phyloP scores from a whole-genome alignment of 805 yeast species.

The Candida adriatica region DNA sequence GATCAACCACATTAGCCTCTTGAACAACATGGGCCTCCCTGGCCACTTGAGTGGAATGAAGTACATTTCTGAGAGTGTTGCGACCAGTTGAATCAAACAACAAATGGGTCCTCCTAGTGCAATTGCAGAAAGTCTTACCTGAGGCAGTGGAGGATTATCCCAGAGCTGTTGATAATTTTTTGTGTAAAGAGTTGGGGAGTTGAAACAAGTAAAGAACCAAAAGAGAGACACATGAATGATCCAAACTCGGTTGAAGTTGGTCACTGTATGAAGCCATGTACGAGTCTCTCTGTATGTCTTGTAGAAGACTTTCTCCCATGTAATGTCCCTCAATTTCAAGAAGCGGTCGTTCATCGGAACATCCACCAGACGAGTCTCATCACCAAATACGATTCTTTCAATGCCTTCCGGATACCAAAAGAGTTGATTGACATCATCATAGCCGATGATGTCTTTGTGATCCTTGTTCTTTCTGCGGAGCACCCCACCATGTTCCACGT shows the following conservation, averaged over 20 bases:
- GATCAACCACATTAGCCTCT: slow-evolving; percentile 38
- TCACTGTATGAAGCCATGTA: slow-evolving; percentile 68
- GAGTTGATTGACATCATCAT: slow-evolving; percentile 83
- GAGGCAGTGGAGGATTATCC: slow-evolving; percentile 56
- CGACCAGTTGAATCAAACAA: slow-evolving; percentile 47
- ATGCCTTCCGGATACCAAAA: slow-evolving; percentile 82
- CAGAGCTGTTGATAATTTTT: slow-evolving; percentile 42
- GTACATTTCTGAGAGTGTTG: slow-evolving; percentile 48
- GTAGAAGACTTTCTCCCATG: slow-evolving; percentile 61
- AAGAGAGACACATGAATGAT: slow-evolving; percentile 65
- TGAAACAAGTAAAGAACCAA: slow-evolving; percentile 73
- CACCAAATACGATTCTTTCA: slow-evolving; percentile 43
- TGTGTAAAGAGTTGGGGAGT: slow-evolving; percentile 66
- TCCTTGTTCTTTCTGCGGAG: slow-evolving; percentile 47
- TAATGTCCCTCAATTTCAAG: slow-evolving; percentile 39
- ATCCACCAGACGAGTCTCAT: slow-evolving; percentile 42
- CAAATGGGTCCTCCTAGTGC: slow-evolving; percentile 66
- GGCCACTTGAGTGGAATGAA: slow-evolving; percentile 72
- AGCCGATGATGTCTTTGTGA: slow-evolving; percentile 68
- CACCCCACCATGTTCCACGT: slow-evolving; percentile 37
- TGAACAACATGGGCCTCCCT: slow-evolving; percentile 55
- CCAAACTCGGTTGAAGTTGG: slow-evolving; percentile 77
- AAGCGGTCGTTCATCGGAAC: slow-evolving; percentile 49
- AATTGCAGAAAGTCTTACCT: slow-evolving; percentile 49
- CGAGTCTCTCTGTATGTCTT: slow-evolving; percentile 73